A percentile compares a stretch with the other conserved stretches of the same genome.
These are phyloP conservation scores for Peziza echinospora DNA, from an alignment of 495 filamentous ascomycete species.

Conservation along the genomic window DNA sequence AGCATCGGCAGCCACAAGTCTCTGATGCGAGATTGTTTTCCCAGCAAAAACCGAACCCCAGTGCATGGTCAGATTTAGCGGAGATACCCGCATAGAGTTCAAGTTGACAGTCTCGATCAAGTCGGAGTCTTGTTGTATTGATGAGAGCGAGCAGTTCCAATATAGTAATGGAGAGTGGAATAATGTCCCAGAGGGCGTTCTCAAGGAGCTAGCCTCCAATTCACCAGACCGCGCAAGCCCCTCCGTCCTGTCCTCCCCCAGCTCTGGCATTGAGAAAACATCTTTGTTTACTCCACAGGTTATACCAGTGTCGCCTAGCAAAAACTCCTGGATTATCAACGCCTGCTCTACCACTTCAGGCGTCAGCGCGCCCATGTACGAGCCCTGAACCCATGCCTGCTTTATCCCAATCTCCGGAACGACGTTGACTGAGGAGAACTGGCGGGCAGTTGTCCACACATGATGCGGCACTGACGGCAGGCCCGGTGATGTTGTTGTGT, in stretches of 20 bases:
- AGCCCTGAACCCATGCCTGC: slow-evolving; percentile 30
- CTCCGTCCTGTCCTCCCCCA: slow-evolving; percentile 11
- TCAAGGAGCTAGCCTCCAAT: not conserved
- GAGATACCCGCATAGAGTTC: slow-evolving; percentile 29
- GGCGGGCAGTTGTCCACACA: slow-evolving; percentile 53
- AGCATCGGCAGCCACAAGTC: slow-evolving; percentile 43
- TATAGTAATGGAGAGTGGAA: slow-evolving; percentile 56
- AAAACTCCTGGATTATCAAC: slow-evolving; percentile 37
- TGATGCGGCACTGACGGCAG: slow-evolving; percentile 45
- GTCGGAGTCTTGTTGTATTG: slow-evolving; percentile 33
- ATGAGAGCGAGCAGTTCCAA: slow-evolving; percentile 40
- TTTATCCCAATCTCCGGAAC: slow-evolving; percentile 28
- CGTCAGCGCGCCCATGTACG: slow-evolving; percentile 47
- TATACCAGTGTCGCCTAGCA: slow-evolving; percentile 25
- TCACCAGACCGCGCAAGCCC: not conserved
- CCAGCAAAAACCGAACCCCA: slow-evolving; percentile 57
- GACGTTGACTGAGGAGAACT: slow-evolving; percentile 23
- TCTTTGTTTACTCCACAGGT: no score
- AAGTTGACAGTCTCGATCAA: slow-evolving; percentile 43
- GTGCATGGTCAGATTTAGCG: slow-evolving; percentile 44
- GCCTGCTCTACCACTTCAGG: slow-evolving; percentile 37
- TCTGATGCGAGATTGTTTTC: slow-evolving; percentile 40
- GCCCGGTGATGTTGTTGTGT: slow-evolving; percentile 36
- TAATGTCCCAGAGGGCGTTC: slow-evolving; percentile 16
- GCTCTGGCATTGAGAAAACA: no score